Base-by-base conservation (phyloP, 139 green algal genomes). In the Auxenochlorella protothecoides region DNA sequence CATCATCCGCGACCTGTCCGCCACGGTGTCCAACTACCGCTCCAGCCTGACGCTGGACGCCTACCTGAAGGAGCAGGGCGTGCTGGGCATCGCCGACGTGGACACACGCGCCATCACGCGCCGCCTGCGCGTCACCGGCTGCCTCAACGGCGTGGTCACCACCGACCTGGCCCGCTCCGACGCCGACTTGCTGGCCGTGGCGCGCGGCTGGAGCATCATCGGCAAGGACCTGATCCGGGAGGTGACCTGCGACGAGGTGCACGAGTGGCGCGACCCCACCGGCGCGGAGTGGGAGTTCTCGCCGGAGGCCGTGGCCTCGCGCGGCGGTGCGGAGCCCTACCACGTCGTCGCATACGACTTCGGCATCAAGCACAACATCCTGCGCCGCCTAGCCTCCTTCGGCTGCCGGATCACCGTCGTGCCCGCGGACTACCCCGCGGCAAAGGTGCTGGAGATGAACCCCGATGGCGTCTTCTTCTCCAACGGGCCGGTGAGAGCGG, bases 311-410 rank as follows among this genome's bases (percentile, higher is more conserved):
- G 75, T 63, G 66, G 54, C 16, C 54, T 3, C 11, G 10, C 70
- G 70, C 55, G 72, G 75, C 65, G 27, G 27, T 44, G 69, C 60
- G 14, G 54, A 78, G 16, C 79, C 73, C 6, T 87, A 86, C 76
- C 78, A 89, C 70, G 84, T 92, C 65, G 85, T 98, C 3, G 90
- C 90, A 5, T 97, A 97, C 72, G 94, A 99, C 81, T 99, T 96
- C 80, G 95, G 95, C 79, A 93, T 97, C 84, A 99, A 99, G 89
- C 85, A 90, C 84, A 99, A 99, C 92, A 99, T 99, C 81, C 81
- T 99, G 83, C 83, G 91, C 16, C 88, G 95, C 59, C 85, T 99
- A 62, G 86, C 90, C 2, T 92, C 91, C 0, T 92, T 92, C 78
- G 92, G 92, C 54, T 98, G 95, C 88, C 67, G 82, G 15, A 85